A percentile compares a stretch with the other conserved stretches of the same genome.
Evolutionary conservation across 1,284 basidiomycete genomes (phyloP).

Genomic region (Ustilago sp.): DNA sequence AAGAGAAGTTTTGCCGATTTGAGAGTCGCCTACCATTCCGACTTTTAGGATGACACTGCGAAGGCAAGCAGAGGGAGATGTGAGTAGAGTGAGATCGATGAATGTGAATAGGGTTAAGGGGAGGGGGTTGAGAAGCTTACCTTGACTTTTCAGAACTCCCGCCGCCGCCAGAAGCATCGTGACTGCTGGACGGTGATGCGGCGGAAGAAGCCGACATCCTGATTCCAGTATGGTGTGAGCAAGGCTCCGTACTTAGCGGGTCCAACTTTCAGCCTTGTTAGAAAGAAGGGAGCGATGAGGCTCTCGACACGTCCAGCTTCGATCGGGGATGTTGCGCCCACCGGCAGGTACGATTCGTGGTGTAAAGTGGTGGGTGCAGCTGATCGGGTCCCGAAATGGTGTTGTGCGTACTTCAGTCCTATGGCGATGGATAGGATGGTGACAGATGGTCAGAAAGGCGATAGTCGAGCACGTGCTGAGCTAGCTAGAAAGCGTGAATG

Average conservation of each 20-base stretch:
- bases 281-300: not conserved
- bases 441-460: not conserved
- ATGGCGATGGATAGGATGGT: not conserved
- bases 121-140: constrained; percentile 9
- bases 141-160: constrained; percentile 34
- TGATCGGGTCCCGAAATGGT: not conserved
- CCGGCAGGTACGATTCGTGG: not conserved
- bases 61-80: not conserved
- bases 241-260: not conserved
- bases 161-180: constrained; percentile 37
- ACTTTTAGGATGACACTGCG: constrained; percentile 88
- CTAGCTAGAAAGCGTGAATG: constrained; percentile 14
- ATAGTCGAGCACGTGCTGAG: not conserved
- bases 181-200: constrained; percentile 35
- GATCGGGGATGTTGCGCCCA: not conserved
- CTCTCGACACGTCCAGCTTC: not conserved
- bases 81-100: constrained; percentile 1
- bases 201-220: constrained; percentile 46
- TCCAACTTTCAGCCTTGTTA: not conserved
- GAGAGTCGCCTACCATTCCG: constrained; percentile 98
- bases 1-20: constrained; percentile 96
- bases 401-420: not conserved
- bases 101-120: not conserved
- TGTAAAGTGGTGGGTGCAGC: not conserved
- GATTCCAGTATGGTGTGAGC: not conserved